Base-by-base conservation (phyloP, 352 stramenopile genomes). In the Phytophthora tubulina region DNA sequence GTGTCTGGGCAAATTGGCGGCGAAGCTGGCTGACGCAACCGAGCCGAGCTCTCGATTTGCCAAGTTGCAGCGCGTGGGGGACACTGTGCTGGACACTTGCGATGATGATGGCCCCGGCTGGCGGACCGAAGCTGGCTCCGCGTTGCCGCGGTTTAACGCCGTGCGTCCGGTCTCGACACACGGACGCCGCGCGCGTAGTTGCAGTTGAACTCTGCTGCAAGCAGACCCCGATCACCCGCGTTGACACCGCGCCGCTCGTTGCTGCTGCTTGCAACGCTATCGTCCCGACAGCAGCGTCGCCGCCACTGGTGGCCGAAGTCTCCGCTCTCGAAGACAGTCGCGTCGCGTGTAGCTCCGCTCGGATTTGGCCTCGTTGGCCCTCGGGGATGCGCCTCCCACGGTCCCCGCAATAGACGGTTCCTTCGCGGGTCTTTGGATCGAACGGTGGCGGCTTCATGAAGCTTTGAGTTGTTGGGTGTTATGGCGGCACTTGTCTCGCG, bases 351-450 rank as follows among this genome's bases (percentile, higher is more conserved):
- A 41, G 41, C 51, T 75, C 68, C 55, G 49, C 30, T 45, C 41
- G 46, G 68, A 72, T 75, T 75, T 71, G 62, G 61, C 36, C 53
- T 21, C 35, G 49, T 13, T 17, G 50, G 17, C 39, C 56, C 11
- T 36, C 31, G 58, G 39, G 38, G 67, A 74, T 74, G 67, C 44
- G 60, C 45, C 67, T 74, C 67, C 67, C 67, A 74, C 59, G 46
- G 45, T 74, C 51, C 33, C 64, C 30, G 65, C 66, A 64, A 56
- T 56, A 70, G 67, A 70, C 67, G 38, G 67, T 74, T 74, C 67
- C 30, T 35, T 15, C 49, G 56, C 48, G 21, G 30, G 21, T 52
- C 56, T 61, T 54, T 62, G 39, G 49, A 51, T 31, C 35, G 36
- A 42, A n/a, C 30, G 50, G 7, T 5, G 7, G n/a, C 21, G 5